These are phyloP conservation scores for Annulohypoxylon stygium DNA, from an alignment of 495 filamentous ascomycete genomes.

Conservation along the genomic window DNA sequence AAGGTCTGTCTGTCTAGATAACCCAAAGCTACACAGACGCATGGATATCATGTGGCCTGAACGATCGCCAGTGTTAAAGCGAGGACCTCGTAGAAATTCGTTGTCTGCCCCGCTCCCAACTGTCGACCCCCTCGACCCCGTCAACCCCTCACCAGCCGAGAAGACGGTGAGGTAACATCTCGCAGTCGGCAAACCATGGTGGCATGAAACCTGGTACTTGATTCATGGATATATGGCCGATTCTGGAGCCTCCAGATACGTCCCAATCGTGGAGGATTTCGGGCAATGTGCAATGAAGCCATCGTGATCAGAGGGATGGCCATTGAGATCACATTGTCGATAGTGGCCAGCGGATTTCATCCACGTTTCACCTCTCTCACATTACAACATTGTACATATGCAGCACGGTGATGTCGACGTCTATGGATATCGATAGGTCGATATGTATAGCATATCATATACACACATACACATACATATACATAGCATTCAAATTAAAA, in stretches of 20 bases:
- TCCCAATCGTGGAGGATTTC: conserved; percentile 9
- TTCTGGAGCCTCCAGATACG: conserved; percentile 11
- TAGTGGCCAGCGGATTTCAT: conserved; percentile 19
- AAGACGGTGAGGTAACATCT: conserved; percentile 37
- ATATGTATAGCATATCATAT: conserved; percentile 9
- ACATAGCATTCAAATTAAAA: conserved; percentile 9
- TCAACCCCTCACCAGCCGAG: conserved; percentile 37
- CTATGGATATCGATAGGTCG: too few species aligned
- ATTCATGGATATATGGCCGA: conserved; percentile 6
- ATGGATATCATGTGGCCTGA: conserved; percentile 10
- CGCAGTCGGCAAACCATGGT: conserved; percentile 37
- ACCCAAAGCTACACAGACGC: background rate
- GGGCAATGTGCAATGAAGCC: conserved; percentile 11
- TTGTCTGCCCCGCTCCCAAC: conserved; percentile 43
- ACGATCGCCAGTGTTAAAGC: conserved; percentile 22
- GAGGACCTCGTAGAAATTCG: conserved; percentile 25
- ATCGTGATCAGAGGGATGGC: conserved; percentile 8
- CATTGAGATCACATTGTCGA: background rate
- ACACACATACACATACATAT: too few species aligned
- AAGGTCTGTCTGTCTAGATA: background rate
- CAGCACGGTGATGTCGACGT: conserved; percentile 4
- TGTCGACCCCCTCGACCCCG: background rate
- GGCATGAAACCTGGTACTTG: conserved; percentile 20
- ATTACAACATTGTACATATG: conserved; percentile 22
- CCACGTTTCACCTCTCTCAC: conserved; percentile 31